Conservation (phyloP, 2,329 filamentous ascomycete species). For the Fusarium sacchari region DNA sequence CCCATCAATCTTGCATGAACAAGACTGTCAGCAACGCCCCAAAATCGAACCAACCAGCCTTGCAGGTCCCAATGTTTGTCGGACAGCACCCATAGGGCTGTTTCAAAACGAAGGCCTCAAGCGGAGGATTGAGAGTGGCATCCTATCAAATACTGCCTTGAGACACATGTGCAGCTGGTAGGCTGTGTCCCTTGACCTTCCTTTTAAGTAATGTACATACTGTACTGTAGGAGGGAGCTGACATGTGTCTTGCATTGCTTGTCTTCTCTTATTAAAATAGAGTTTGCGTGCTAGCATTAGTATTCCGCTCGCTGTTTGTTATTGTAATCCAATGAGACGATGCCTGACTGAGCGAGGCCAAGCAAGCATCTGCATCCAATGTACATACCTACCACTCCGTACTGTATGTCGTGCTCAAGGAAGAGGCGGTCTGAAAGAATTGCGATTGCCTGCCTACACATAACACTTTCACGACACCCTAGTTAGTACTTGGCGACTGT, state of each 20-base stretch:
- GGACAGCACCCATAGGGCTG: neutral
- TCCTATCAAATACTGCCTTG: neutral
- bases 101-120: neutral
- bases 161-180: constrained; percentile 23
- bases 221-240: neutral
- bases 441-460: neutral
- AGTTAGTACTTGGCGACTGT: neutral
- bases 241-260: neutral
- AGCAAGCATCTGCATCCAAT: neutral
- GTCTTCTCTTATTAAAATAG: neutral
- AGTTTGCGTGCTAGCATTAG: neutral
- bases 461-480: constrained; percentile 14
- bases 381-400: too few relatives aligned
- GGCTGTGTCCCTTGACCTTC: neutral
- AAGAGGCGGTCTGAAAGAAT: constrained; percentile 29
- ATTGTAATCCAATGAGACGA: neutral
- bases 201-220: neutral
- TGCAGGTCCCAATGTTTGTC: neutral
- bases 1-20: neutral
- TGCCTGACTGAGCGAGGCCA: neutral
- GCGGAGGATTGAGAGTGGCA: neutral
- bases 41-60: neutral
- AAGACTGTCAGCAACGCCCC: neutral
- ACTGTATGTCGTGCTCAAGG: neutral
- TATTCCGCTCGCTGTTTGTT: neutral